Percentiles rank a stretch among this genome's conserved stretches.
Evolutionary conservation across 306 rosid species (phyloP).

Genomic region (Cucurbita maxima): DNA sequence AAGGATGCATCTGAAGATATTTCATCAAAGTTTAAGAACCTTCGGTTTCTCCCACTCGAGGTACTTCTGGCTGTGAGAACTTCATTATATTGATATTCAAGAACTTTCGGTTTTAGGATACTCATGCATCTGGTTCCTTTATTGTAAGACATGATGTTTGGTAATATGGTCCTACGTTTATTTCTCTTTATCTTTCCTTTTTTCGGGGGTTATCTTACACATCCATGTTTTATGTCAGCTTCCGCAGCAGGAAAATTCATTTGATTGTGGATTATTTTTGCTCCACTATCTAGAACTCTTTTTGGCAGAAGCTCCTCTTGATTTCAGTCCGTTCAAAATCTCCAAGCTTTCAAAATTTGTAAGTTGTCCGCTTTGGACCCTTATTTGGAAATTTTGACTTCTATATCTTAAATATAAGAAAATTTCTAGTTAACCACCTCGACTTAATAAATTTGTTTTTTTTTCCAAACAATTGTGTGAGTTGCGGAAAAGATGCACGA

Average conservation of each 20-base stretch:
- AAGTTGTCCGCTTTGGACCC: constrained; percentile 27
- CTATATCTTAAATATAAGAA: not conserved
- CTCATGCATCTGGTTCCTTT: not conserved
- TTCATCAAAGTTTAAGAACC: constrained; percentile 43
- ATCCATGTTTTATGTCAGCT: constrained; percentile 38
- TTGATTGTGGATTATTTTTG: constrained; percentile 81
- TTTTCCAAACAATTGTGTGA: not conserved
- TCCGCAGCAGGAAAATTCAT: constrained; percentile 91
- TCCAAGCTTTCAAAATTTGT: constrained; percentile 62
- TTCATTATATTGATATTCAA: not conserved
- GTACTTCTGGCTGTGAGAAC: constrained; percentile 19
- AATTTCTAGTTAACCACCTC: not conserved
- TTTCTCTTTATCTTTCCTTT: not conserved
- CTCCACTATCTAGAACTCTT: constrained; percentile 93
- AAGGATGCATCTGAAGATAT: constrained; percentile 45
- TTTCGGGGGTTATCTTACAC: constrained; percentile 3
- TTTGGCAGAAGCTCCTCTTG: constrained; percentile 60
- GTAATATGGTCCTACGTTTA: not conserved
- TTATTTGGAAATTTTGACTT: not conserved
- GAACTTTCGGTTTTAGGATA: not conserved
- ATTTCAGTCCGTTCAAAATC: constrained; percentile 62
- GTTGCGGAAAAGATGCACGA: not conserved
- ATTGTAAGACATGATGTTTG: not conserved
- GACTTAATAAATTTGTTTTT: not conserved
- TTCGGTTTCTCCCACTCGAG: constrained; percentile 76